Evolutionary conservation across 768 basidiomycete species (phyloP), one percentile per base, ranked within the genome.

Genomic region (Panus rudis): DNA sequence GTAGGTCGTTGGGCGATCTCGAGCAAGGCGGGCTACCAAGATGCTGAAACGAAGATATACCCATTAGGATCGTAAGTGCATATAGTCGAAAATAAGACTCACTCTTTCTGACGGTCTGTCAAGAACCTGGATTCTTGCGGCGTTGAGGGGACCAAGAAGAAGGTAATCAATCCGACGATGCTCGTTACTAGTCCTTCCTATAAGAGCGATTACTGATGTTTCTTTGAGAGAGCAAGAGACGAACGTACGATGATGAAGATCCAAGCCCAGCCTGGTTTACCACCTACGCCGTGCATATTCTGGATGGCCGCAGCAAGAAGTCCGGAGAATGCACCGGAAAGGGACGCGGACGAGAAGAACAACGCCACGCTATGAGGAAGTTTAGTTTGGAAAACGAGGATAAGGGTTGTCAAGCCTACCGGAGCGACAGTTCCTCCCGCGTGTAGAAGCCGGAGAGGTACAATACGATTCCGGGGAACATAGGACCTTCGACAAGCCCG

Each of bases 251-350:
- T 62, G 41, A 79, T 76, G 56, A 81, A 80, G 37, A 82, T 73
- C 81, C 79, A 85, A 12, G 72, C 66, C 81, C 81, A 84, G 1
- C 76, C 80, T 2, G 71, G 64, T 39, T 61, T 68, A 5, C 76
- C 73, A 2, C 70, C 66, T 8, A 68, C 57, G 12, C 75, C 75
- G 37, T 78, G 56, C 67, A 84, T 75, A 12, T 76, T 59, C 16
- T 67, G 53, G 38, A 85, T 79, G 1, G 67, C 78, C 26, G 76
- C 64, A 1, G 81, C 80, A 21, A 85, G 66, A 6, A 84, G 59
- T 34, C 83, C 82, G 4, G 79, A 80, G 51, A 81, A 80, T 0
- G 78, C 73, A 1, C 78, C 76, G 0, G 79, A 70, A 5, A 78
- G 63, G 3, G 68, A 67, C 6, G 68, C 65, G 4, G 68, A 63